Evolutionary conservation across 2,329 filamentous ascomycete species (phyloP).

Genomic region (Samsoniella hepiali): DNA sequence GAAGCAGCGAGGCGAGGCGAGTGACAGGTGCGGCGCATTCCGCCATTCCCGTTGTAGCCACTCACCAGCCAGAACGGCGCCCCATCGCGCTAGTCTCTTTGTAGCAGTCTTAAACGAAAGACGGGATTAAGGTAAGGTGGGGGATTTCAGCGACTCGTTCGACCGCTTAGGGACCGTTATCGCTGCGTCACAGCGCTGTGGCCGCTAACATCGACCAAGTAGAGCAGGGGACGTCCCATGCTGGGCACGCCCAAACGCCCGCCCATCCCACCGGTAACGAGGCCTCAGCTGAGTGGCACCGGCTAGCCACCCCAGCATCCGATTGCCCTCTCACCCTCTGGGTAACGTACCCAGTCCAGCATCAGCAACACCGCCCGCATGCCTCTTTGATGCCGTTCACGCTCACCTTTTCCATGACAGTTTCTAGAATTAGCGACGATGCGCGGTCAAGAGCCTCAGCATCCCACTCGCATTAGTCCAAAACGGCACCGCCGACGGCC

Average conservation of each 20-base stretch:
- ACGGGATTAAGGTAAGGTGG: neutral
- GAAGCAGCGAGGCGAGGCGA: slow-evolving; percentile 6
- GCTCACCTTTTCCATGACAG: neutral
- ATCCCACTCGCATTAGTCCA: neutral
- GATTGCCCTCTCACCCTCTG: slow-evolving; percentile 6
- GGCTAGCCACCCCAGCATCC: neutral
- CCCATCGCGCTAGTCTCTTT: neutral
- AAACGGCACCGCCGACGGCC: slow-evolving; percentile 3
- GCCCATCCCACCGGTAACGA: neutral
- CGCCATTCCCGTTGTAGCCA: slow-evolving; percentile 11
- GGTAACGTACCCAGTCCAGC: slow-evolving; percentile 14
- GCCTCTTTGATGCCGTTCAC: slow-evolving; percentile 4
- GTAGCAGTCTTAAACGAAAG: slow-evolving; percentile 14
- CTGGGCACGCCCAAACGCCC: no score
- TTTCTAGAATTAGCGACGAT: slow-evolving; percentile 11
- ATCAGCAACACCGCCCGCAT: neutral
- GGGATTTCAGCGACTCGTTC: neutral
- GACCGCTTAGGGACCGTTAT: neutral
- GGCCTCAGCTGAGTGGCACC: slow-evolving; percentile 16
- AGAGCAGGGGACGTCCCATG: no score
- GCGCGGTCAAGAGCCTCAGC: slow-evolving; percentile 5
- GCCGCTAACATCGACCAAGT: no score
- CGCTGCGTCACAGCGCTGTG: no score
- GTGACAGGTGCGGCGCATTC: slow-evolving; percentile 16
- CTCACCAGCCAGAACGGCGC: neutral